Evolutionary conservation across 495 filamentous ascomycete species (phyloP).

Genomic region (Penicillium psychrofluorescens): DNA sequence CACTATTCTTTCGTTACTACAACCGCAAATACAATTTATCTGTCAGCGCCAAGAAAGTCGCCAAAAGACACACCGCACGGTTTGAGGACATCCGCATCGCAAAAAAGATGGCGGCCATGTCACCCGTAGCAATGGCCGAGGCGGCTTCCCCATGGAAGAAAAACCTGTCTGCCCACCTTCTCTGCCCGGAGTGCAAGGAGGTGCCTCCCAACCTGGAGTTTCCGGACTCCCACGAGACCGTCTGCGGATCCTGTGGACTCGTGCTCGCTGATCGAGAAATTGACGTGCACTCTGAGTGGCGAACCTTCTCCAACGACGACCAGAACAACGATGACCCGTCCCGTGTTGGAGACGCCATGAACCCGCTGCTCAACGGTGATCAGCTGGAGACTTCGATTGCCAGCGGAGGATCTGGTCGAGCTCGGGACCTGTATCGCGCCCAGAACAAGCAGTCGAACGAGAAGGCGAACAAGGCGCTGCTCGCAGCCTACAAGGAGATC

Average conservation of each 20-base stretch:
- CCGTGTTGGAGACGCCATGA: slow-evolving; percentile 89
- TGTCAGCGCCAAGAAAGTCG: slow-evolving; percentile 31
- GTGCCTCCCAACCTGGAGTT: slow-evolving; percentile 91
- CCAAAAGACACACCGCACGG: slow-evolving; percentile 24
- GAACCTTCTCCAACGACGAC: slow-evolving; percentile 96
- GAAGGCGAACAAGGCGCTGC: slow-evolving; percentile 72
- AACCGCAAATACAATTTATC: slow-evolving; percentile 39
- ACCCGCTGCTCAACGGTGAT: slow-evolving; percentile 80
- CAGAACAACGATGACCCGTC: slow-evolving; percentile 92
- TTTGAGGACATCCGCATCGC: slow-evolving; percentile 12
- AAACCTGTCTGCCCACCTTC: slow-evolving; percentile 76
- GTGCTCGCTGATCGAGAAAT: slow-evolving; percentile 87
- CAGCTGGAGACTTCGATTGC: slow-evolving; percentile 90
- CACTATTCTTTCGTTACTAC: slow-evolving; percentile 51
- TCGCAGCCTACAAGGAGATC: slow-evolving; percentile 85
- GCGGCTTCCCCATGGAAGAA: slow-evolving; percentile 47
- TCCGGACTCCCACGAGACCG: slow-evolving; percentile 83
- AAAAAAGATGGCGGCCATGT: slow-evolving; percentile 33
- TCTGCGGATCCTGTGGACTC: slow-evolving; percentile 87
- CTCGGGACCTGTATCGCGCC: slow-evolving; percentile 73
- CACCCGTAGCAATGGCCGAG: slow-evolving; percentile 17
- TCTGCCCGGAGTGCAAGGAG: slow-evolving; percentile 88
- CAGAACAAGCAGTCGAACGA: slow-evolving; percentile 81
- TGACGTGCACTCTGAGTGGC: slow-evolving; percentile 95
- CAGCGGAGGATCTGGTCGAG: slow-evolving; percentile 64